A percentile compares a stretch with the other conserved stretches of the same genome.
These are phyloP conservation scores for Elongisporangium senticosum DNA, from an alignment of 352 stramenopile species.

Conservation along the genomic window DNA sequence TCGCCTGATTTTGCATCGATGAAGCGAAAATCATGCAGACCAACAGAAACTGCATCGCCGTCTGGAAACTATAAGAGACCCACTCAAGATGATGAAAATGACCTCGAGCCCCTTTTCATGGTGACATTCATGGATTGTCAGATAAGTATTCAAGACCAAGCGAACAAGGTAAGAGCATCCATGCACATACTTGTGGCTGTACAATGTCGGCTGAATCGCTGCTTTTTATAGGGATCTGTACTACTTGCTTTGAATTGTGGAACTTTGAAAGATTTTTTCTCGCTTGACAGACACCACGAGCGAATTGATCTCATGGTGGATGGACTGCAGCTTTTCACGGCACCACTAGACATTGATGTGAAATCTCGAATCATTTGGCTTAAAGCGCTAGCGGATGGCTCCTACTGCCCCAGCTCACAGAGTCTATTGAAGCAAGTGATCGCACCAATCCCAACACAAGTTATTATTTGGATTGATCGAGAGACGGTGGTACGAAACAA, in stretches of 20 bases:
- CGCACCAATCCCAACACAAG: conserved; percentile 46
- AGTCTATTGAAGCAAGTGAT: conserved; percentile 63
- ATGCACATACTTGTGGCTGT: not conserved
- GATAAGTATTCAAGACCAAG: conserved; percentile 62
- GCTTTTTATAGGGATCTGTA: conserved; percentile 35
- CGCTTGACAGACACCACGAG: conserved; percentile 40
- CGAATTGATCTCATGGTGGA: conserved; percentile 55
- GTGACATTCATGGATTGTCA: conserved; percentile 79
- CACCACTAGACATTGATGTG: conserved; percentile 65
- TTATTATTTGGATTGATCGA: conserved; percentile 52
- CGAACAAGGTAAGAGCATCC: conserved; percentile 39
- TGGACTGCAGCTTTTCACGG: conserved; percentile 59
- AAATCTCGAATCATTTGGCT: conserved; percentile 66
- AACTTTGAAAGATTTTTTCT: conserved; percentile 50
- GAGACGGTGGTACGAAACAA: conserved; percentile 30
- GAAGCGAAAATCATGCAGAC: not conserved
- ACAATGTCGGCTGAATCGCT: not conserved
- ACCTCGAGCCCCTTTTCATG: conserved; percentile 43
- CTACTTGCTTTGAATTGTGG: conserved; percentile 59
- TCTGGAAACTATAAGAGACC: not conserved
- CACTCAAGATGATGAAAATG: conserved; percentile 1
- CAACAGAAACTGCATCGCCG: not conserved
- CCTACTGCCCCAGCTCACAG: conserved; percentile 54
- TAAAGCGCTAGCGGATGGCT: conserved; percentile 43
- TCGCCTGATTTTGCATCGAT: conserved; percentile 7